Evolutionary conservation across 139 green algal genomes (phyloP).

Genomic region (Tetraselmis striata): DNA sequence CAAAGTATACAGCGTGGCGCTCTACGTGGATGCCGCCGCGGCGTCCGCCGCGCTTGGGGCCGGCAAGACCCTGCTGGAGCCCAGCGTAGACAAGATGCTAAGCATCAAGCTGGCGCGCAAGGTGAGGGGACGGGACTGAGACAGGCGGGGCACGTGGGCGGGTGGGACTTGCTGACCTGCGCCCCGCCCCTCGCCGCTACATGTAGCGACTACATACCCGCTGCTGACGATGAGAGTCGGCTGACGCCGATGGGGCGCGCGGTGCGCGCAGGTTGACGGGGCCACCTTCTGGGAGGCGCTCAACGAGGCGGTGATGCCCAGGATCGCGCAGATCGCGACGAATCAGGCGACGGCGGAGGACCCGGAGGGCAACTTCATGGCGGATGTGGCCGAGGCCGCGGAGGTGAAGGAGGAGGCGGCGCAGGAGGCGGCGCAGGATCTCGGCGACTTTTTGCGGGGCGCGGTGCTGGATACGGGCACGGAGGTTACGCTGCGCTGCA

Average conservation of each 20-base stretch:
- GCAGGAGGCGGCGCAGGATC: background rate
- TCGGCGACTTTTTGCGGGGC: background rate
- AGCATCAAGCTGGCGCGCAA: background rate
- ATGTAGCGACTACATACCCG: too few species aligned
- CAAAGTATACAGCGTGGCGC: slow-evolving; percentile 20
- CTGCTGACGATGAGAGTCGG: too few species aligned
- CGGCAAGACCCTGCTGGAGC: background rate
- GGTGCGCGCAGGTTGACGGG: background rate
- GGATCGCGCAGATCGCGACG: slow-evolving; percentile 18
- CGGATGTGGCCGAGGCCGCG: slow-evolving; percentile 13
- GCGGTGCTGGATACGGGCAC: background rate
- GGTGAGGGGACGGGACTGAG: background rate
- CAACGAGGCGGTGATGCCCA: background rate
- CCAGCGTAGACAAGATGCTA: slow-evolving; percentile 15
- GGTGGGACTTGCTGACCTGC: too few species aligned
- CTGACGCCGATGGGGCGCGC: too few species aligned
- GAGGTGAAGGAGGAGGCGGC: slow-evolving; percentile 15
- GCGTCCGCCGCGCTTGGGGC: background rate
- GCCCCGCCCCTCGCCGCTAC: too few species aligned
- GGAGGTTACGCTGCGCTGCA: background rate
- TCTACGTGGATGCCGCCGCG: slow-evolving; percentile 20
- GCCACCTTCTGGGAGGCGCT: slow-evolving; percentile 1
- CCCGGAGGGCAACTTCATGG: slow-evolving; percentile 28
- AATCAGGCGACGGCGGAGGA: slow-evolving; percentile 22
- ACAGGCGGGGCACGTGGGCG: too few species aligned